Conservation (phyloP, 192 early-diverging fungal species). For the Spizellomyces sp. region DNA sequence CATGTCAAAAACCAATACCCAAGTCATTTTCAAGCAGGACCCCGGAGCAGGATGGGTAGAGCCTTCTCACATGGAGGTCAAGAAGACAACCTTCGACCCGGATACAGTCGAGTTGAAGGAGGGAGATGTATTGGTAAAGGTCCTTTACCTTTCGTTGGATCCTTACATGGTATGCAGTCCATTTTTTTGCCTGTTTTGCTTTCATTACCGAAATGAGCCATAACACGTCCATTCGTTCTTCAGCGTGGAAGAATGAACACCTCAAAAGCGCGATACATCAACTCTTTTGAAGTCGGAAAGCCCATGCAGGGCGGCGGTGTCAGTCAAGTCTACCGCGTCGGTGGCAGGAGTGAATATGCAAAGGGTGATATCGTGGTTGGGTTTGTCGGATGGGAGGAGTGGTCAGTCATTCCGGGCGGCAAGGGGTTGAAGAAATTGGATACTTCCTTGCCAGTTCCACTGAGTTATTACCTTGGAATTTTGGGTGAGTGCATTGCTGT, state of each 20-base stretch:
- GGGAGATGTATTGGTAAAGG: slow-evolving; percentile 56
- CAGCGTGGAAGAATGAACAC: slow-evolving; percentile 63
- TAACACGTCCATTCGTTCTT: background rate
- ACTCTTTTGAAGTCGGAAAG: slow-evolving; percentile 59
- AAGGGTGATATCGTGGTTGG: slow-evolving; percentile 61
- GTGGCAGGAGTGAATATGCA: slow-evolving; percentile 64
- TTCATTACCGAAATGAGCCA: background rate
- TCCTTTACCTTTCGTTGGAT: slow-evolving; percentile 71
- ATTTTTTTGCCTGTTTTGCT: background rate
- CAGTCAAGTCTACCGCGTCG: slow-evolving; percentile 61
- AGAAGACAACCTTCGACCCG: slow-evolving; percentile 46
- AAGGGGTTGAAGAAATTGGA: slow-evolving; percentile 23
- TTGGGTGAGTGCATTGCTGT: slow-evolving; percentile 45
- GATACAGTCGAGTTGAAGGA: slow-evolving; percentile 45
- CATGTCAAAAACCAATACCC: slow-evolving; percentile 30
- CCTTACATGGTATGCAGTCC: slow-evolving; percentile 64
- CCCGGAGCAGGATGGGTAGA: slow-evolving; percentile 39
- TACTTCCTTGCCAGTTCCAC: slow-evolving; percentile 50
- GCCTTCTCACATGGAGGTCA: slow-evolving; percentile 42
- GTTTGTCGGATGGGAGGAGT: slow-evolving; percentile 60
- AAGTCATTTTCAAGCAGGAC: slow-evolving; percentile 46
- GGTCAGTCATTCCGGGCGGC: slow-evolving; percentile 45
- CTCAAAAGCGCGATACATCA: slow-evolving; percentile 41
- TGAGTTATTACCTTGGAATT: slow-evolving; percentile 62
- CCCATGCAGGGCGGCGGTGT: slow-evolving; percentile 65